Evolutionary conservation across 176 grass and related monocot genomes (phyloP), one percentile per base, ranked within the genome.

Genomic region (Pontederia crassipes): DNA sequence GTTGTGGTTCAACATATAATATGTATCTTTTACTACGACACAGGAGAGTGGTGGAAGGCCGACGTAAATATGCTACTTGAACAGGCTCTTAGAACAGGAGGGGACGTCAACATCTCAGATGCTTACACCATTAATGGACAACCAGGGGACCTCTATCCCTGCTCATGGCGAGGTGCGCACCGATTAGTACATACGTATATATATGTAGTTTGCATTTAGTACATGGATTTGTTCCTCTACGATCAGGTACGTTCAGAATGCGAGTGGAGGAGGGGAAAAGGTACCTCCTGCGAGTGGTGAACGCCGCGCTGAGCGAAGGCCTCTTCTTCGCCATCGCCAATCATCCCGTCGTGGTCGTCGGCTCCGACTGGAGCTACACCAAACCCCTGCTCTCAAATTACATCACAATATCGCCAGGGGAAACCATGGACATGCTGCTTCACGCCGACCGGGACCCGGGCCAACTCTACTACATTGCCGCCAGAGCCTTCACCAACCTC

Each of bases 291-390:
- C 81, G 91, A 9, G 58, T 96, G 4, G 82, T 96, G 69, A 85
- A 86, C 74, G 81, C 86, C 17, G 86, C 86, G 58, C 86, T 96
- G 68, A 96, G 90, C 72, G 58, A 83, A 26, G 91, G 90, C 32
- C 92, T 82, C 69, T 97, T 88, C 81, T 97, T 97, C 73, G 68
- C 56, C 12, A 78, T 97, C 57, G 81, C 92, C 78, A 82, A 84
- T 76, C 92, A 97, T 67, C 67, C 66, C 55, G 68, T 97, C 52
- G 90, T 84, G 49, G 71, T 91, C 48, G 81, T 91, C 27, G 83
- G 90, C 60, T 72, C 83, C 8, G 92, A 96, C 59, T 80, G 86
- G 57, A 77, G 54, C 74, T 91, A 88, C 74, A 70, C 86, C 62
- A 88, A 85, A 66, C 78, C 84, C 2, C 77, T 91, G 70, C 68